phyloP scores from a whole-genome alignment of 352 stramenopile genomes.

The Phytopythium montanum region DNA sequence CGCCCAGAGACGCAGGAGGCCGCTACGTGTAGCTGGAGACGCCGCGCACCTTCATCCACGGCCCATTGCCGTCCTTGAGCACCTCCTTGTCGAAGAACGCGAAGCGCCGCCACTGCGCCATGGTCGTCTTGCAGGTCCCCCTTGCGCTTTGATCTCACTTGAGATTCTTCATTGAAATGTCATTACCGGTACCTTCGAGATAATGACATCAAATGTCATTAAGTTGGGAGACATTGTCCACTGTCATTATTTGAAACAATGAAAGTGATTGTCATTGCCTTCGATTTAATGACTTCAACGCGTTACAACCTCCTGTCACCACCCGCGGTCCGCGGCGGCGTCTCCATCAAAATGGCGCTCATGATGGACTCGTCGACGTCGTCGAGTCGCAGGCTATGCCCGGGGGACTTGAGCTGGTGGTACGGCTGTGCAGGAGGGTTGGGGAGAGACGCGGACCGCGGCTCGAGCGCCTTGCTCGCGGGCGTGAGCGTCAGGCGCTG shows the following conservation, averaged over 20 bases:
- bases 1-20: not conserved
- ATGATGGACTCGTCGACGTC: constrained; percentile 67
- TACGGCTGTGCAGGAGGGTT: not conserved
- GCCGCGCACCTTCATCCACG: constrained; percentile 76
- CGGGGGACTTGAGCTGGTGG: constrained; percentile 6
- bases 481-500: not conserved
- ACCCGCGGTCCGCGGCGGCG: constrained; percentile 4
- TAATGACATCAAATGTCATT: too few species aligned
- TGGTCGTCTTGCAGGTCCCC: constrained; percentile 11
- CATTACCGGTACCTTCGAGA: too few species aligned
- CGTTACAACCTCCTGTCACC: constrained; percentile 5
- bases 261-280: not conserved
- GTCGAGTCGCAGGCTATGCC: constrained; percentile 40
- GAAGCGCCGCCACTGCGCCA: constrained; percentile 88
- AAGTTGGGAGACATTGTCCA: constrained; percentile 1
- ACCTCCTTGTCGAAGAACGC: constrained; percentile 89
- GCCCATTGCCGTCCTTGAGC: constrained; percentile 74
- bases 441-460: not conserved
- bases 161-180: too few species aligned
- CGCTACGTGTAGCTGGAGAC: not conserved
- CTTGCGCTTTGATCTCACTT: not conserved
- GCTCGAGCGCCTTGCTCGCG: constrained; percentile 1
- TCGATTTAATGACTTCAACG: not conserved
- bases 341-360: constrained; percentile 47
- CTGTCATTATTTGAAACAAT: not conserved